Conservation (phyloP, 768 basidiomycete genomes). For the Tulasnella sp. region DNA sequence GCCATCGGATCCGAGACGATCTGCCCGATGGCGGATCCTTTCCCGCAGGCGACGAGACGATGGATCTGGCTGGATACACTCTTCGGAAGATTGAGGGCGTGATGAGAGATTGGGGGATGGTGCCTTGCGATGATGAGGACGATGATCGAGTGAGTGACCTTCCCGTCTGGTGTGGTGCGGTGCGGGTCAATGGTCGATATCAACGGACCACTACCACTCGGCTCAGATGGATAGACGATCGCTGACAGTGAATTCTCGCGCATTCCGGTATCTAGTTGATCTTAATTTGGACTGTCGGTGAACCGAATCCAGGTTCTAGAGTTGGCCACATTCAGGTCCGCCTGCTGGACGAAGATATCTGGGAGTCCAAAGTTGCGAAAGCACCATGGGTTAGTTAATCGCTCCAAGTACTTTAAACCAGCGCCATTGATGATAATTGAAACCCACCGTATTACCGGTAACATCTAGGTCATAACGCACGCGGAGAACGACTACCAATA, state of each 20-base stretch:
- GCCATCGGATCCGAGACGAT: constrained; percentile 8
- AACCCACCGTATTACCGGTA: background rate
- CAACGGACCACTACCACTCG: background rate
- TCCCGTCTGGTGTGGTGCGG: background rate
- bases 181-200: background rate
- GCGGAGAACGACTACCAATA: constrained; percentile 3
- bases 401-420: background rate
- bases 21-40: background rate
- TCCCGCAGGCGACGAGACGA: background rate
- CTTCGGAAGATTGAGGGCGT: background rate
- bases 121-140: background rate
- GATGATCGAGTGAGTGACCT: background rate
- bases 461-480: constrained; percentile 2
- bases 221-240: background rate
- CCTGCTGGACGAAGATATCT: constrained; percentile 4
- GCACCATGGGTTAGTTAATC: constrained; percentile 2
- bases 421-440: background rate
- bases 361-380: background rate
- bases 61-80: background rate
- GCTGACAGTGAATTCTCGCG: background rate
- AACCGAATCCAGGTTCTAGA: background rate
- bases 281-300: background rate
- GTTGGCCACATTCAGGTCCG: constrained; percentile 9
- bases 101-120: background rate
- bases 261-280: background rate